Conservation (phyloP, 1,284 basidiomycete species). For the Kwoniella shivajii region DNA sequence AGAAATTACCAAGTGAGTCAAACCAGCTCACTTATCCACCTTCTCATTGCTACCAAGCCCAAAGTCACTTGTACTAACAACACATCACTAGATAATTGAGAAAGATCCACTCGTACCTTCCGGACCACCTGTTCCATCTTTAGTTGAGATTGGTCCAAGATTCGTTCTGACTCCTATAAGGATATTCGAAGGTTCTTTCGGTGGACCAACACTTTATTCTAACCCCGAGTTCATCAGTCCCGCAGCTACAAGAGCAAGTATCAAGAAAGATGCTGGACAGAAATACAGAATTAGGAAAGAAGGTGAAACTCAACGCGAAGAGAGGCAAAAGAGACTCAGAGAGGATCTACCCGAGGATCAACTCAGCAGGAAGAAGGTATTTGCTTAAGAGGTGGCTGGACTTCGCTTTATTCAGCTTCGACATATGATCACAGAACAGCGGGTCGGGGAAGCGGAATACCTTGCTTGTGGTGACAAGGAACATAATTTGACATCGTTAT, state of each 20-base stretch:
- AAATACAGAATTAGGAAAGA: constrained; percentile 81
- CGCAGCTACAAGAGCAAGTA: constrained; percentile 72
- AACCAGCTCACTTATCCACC: neutral
- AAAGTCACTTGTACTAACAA: neutral
- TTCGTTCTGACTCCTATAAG: constrained; percentile 97
- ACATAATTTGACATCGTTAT: no score
- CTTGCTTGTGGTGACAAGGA: no score
- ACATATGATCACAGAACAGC: neutral
- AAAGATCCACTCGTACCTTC: constrained; percentile 63
- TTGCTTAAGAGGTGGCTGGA: constrained; percentile 62
- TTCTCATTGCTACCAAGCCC: no score
- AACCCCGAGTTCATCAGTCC: constrained; percentile 96
- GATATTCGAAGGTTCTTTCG: constrained; percentile 97
- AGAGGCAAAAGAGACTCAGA: constrained; percentile 67
- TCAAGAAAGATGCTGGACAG: constrained; percentile 71
- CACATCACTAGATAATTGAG: constrained; percentile 58
- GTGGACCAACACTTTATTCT: constrained; percentile 92
- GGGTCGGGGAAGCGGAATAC: no score
- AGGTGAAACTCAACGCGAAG: constrained; percentile 67
- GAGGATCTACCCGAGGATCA: constrained; percentile 70
- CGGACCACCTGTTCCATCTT: constrained; percentile 61
- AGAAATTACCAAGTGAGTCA: constrained; percentile 86
- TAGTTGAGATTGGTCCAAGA: constrained; percentile 94
- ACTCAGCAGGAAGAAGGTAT: constrained; percentile 83
- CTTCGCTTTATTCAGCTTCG: no score